Base-by-base conservation (phyloP, 108 stramenopile species). In the Nitzschia inconspicua region DNA sequence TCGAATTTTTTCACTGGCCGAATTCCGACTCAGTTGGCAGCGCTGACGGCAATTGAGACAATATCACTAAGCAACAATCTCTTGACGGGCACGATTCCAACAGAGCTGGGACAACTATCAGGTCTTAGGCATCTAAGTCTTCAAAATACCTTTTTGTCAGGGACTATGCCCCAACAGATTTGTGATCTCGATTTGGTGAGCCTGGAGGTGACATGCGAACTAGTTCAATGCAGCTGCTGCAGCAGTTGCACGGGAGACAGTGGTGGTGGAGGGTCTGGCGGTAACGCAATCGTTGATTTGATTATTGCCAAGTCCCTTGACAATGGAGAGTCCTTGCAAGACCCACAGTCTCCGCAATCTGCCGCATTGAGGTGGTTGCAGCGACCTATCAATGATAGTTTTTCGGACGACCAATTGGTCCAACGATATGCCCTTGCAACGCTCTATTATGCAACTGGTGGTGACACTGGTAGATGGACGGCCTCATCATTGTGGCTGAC, bases 341-440 rank as follows among this genome's bases (percentile, higher is more conserved):
- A 77, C 28, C 46, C 68, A 16, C 9, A 40, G 14, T 78, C 80
- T 8, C 77, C 80, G n/a, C 80, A 82, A 56, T 75, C 52, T 10
- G 11, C 37, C 36, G 80, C 80, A 5, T 47, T 77, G 2, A 16
- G 29, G 18, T 82, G 76, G 77, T 56, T 82, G 27, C 23, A 47
- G 39, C 46, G 44, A 16, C 54, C 46, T 11, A 25, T 25, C 1
- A 57, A 68, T 18, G 53, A 35, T 9, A 47, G 23, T 4, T 56
- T 14, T 35, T 51, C 53, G 27, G 19, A 49, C 0, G 16, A 32
- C 3, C 27, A 49, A 19, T 59, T 65, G 7, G 18, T 78, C 19
- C 84, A 82, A 37, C 47, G 84, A 30, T 86, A 69, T 62, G 76
- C 70, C 39, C 42, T 83, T 30, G 67, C 78, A n/a, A 78, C 77